A percentile compares a stretch with the other conserved stretches of the same genome.
These are phyloP conservation scores for Botrytis byssoidea DNA, from an alignment of 2,329 filamentous ascomycete species.

Conservation along the genomic window DNA sequence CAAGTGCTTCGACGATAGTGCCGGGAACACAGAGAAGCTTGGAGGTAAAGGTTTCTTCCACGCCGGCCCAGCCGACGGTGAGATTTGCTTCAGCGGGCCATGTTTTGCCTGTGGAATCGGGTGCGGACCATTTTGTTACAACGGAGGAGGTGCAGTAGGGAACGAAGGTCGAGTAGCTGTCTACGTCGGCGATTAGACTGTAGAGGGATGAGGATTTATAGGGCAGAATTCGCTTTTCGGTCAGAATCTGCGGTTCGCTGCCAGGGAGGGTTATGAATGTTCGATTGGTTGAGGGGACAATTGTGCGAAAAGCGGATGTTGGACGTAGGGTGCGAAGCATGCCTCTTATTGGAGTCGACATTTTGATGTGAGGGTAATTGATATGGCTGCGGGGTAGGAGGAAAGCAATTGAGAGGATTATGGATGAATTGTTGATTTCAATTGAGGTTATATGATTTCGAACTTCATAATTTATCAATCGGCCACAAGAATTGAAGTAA, in stretches of 20 bases:
- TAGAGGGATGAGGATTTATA: conserved; percentile 73
- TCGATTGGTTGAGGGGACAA: conserved; percentile 39
- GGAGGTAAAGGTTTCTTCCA: conserved; percentile 81
- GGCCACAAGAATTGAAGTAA: neutral
- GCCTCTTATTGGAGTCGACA: conserved; percentile 26
- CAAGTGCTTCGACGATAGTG: conserved; percentile 73
- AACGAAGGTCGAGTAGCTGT: conserved; percentile 82
- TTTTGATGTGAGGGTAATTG: conserved; percentile 19
- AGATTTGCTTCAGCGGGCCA: conserved; percentile 77
- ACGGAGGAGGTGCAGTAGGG: conserved; percentile 80
- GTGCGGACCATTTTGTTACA: conserved; percentile 71
- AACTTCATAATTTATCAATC: neutral
- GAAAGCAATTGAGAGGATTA: neutral
- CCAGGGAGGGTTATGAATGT: conserved; percentile 44
- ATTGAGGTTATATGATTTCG: neutral
- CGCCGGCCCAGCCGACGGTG: conserved; percentile 78
- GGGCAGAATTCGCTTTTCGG: conserved; percentile 72
- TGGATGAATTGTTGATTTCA: neutral
- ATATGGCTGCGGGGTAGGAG: conserved; percentile 1
- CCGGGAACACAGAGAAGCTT: conserved; percentile 74
- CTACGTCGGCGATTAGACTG: conserved; percentile 82
- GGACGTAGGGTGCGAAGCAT: conserved; percentile 31
- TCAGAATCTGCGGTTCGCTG: conserved; percentile 58
- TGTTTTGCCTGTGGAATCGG: conserved; percentile 46
- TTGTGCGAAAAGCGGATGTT: conserved; percentile 25